These are phyloP conservation scores for Solanum hybrid DNA, from an alignment of 305 asterid genomes.

Conservation along the genomic window DNA sequence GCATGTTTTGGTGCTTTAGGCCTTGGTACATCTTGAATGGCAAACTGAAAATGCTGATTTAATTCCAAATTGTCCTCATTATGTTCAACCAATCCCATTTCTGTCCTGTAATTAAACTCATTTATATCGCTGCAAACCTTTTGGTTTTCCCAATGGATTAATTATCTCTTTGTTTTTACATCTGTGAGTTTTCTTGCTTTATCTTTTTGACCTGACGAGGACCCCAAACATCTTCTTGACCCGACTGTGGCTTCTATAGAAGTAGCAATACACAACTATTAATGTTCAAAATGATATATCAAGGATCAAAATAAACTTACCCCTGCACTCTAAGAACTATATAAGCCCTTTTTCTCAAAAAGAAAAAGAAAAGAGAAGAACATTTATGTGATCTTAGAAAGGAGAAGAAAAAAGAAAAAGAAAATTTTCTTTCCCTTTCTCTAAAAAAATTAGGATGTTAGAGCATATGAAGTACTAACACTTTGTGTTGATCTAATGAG, in stretches of 20 bases:
- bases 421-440: neutral
- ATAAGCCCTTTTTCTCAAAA: neutral
- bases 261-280: neutral
- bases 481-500: neutral
- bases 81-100: neutral
- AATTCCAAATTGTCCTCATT: neutral
- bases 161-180: neutral
- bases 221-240: neutral
- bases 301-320: neutral
- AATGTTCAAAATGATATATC: neutral
- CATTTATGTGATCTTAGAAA: neutral
- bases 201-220: neutral
- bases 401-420: neutral
- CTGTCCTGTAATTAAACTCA: neutral
- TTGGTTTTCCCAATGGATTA: neutral
- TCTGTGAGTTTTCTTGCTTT: neutral
- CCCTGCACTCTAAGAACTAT: neutral
- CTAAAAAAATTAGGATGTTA: neutral
- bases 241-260: neutral
- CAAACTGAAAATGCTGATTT: neutral
- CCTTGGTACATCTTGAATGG: neutral
- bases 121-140: neutral
- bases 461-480: neutral
- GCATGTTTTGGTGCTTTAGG: neutral
- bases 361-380: neutral